A percentile compares a stretch with the other conserved stretches of the same genome.
These are phyloP conservation scores for Candida ascalaphidarum DNA, from an alignment of 805 yeast species.

Conservation along the genomic window DNA sequence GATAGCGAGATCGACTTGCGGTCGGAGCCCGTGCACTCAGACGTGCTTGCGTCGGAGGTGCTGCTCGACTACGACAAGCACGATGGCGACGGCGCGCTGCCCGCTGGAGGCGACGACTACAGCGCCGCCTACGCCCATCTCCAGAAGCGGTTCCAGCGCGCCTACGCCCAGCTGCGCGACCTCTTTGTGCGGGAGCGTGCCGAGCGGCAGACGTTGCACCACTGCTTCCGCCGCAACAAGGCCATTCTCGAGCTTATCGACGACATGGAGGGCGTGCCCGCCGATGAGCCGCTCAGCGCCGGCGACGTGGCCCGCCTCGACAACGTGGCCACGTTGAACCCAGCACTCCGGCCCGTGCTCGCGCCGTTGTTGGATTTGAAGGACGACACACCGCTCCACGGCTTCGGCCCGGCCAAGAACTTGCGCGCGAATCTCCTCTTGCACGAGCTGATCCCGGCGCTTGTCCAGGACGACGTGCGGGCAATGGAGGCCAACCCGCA, in stretches of 20 bases:
- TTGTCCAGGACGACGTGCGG: constrained; percentile 27
- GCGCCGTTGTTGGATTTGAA: constrained; percentile 8
- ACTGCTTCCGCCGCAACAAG: constrained; percentile 27
- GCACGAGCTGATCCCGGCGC: constrained; percentile 29
- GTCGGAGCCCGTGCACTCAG: no score
- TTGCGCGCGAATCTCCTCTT: constrained; percentile 18
- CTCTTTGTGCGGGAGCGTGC: constrained; percentile 23
- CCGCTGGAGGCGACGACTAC: constrained; percentile 14
- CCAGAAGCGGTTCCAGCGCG: constrained; percentile 16
- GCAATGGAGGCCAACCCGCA: constrained; percentile 31
- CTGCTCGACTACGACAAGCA: no score
- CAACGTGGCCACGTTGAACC: constrained; percentile 13
- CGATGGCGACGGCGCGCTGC: no score
- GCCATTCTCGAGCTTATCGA: constrained; percentile 23
- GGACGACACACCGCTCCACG: constrained; percentile 4
- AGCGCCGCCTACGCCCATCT: constrained; percentile 17
- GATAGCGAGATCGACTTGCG: no score
- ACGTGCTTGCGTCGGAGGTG: no score
- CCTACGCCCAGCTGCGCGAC: constrained; percentile 12
- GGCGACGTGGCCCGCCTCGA: constrained; percentile 9
- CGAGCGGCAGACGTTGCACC: constrained; percentile 25
- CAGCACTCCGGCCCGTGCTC: constrained; percentile 10
- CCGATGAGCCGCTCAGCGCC: constrained; percentile 1
- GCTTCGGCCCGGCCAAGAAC: no score
- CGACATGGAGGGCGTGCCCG: constrained; percentile 10